These are phyloP conservation scores for Hypomontagnella monticulosa DNA, from an alignment of 495 filamentous ascomycete genomes.

Conservation along the genomic window DNA sequence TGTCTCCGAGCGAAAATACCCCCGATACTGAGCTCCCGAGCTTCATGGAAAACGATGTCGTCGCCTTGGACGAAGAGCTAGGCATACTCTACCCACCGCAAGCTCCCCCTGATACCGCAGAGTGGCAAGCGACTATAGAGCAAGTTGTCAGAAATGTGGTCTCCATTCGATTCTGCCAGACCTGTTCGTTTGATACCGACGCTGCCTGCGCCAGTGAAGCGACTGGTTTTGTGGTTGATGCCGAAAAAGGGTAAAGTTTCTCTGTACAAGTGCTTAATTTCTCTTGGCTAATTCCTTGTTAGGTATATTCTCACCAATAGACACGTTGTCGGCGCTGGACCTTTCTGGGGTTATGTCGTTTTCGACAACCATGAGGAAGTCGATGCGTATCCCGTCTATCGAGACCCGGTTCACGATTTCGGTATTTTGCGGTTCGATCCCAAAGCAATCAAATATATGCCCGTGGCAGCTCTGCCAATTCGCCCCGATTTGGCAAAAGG, in stretches of 20 bases:
- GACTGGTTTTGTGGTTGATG: constrained; percentile 97
- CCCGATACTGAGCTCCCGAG: constrained; percentile 48
- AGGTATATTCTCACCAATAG: constrained; percentile 83
- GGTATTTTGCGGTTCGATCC: constrained; percentile 96
- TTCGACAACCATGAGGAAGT: constrained; percentile 99
- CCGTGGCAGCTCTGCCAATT: constrained; percentile 78
- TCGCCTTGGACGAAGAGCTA: constrained; percentile 49
- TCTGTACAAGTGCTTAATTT: constrained; percentile 20
- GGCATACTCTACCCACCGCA: constrained; percentile 50
- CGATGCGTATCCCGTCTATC: constrained; percentile 96
- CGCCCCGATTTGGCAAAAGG: constrained; percentile 84
- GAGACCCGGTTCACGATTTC: constrained; percentile 98
- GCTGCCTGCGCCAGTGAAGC: constrained; percentile 92
- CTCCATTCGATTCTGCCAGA: constrained; percentile 98
- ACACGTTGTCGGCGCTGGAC: constrained; percentile 95
- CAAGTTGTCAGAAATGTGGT: constrained; percentile 91
- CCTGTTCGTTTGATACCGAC: constrained; percentile 97
- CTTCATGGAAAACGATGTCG: constrained; percentile 47
- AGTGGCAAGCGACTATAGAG: constrained; percentile 98
- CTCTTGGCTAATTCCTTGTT: constrained; percentile 49
- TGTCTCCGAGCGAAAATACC: constrained; percentile 59
- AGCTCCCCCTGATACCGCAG: constrained; percentile 81
- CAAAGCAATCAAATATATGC: constrained; percentile 95
- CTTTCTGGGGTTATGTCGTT: constrained; percentile 97
- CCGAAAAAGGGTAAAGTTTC: constrained; percentile 77